Base-by-base conservation (phyloP, 78 protist genomes). In the Dictyostelium brefeldianum region DNA sequence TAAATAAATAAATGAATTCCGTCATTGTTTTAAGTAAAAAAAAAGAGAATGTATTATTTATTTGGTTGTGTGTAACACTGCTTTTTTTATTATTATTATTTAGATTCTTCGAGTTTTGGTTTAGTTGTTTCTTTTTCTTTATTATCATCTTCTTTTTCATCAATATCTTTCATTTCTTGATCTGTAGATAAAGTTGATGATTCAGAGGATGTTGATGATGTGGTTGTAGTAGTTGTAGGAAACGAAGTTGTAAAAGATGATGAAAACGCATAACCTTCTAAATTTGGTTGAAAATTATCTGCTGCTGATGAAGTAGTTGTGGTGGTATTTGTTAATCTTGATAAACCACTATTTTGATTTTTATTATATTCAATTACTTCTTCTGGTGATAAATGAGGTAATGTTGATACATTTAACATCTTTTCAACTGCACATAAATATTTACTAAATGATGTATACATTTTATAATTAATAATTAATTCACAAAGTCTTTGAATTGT, bases 401-500 rank as follows among this genome's bases (percentile, higher is more conserved):
- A n/a, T 7, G 93, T 77, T 47, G 93, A 77, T 15, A 87, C 93
- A 47, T 70, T 87, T n/a, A 74, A 81, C 93, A 87, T 87, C 64
- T 87, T 87, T 50, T 87, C 93, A 51, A 87, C 93, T 48, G 93
- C 93, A 46, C 85, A 87, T 47, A 87, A 57, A 64, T 87, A 87
- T 77, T 87, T 87, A 56, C 83, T 87, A 78, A 65, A 87, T 64
- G 93, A 87, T n/a, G 56, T 87, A 47, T 87, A 87, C 51, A 77
- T 77, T 64, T 87, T 75, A 51, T 78, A 87, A 80, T 87, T 81
- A 17, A 87, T 54, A 51, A 87, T 77, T 51, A 87, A 77, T 87
- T 87, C 93, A 31, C 93, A 87, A 25, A 87, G 67, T 87, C 93
- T 74, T 65, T 87, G 93, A 50, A 87, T 65, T 46, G 93, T 87